Base-by-base conservation (phyloP, 139 green algal species). In the Tetradesmus obliquus region DNA sequence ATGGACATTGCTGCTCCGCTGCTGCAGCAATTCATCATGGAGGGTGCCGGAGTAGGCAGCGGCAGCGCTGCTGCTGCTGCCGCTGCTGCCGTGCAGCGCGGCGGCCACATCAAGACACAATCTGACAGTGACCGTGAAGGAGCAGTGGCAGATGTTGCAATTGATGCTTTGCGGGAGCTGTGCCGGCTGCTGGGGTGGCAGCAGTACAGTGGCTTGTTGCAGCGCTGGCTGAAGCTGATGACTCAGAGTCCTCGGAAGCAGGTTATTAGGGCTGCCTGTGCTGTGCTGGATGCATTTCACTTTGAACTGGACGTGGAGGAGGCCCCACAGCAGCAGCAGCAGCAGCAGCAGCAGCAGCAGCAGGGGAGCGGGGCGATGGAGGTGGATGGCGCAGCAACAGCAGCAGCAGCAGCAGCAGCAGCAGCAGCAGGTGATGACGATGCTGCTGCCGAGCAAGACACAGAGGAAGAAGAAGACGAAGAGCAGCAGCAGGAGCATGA, bases 231-330 rank as follows among this genome's bases (percentile, higher is more conserved):
- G 82, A 92, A 92, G n/a, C 58, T 95, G 12, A 96, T 98, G 95
- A 79, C 79, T 9, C 79, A 71, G 2, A 19, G 60, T 7, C 51
- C 88, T 3, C 79, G n/a, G 71, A 93, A 97, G 90, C 91, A 93
- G 55, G 51, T 76, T 8, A 90, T 91, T 57, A 92, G 97, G 0
- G 94, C 95, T 4, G 95, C 97, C 51, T 98, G 96, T 86, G 88
- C 93, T 15, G 94, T 99, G 45, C 91, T 98, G 7, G 97, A 98
- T 80, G 92, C 93, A 6, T 98, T 98, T 93, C 97, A 98, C 94
- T 98, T 98, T 87, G 6, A 88, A 5, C 83, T 95, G 62, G 87
- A 92, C 20, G 10, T 85, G 5, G 95, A 93, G n/a, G 86, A 7
- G 76, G 15, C 8, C 71, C 19, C 17, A 85, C 2, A 4, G 72